Evolutionary conservation across 306 rosid species (phyloP).

Genomic region (Prunus padus): DNA sequence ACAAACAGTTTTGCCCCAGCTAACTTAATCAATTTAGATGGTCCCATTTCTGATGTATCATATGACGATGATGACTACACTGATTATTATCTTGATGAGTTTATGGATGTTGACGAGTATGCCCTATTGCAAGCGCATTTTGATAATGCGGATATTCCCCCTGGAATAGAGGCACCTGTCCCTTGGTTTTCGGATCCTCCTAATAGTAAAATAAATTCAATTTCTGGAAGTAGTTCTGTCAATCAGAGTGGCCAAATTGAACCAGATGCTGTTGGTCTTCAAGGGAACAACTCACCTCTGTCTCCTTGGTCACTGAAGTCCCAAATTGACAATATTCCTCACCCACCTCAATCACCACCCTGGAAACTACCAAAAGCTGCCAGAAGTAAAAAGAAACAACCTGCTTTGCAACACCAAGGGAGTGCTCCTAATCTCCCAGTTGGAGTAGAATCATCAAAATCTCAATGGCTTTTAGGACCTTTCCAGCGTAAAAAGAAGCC

Average conservation of each 20-base stretch:
- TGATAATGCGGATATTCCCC: conserved; percentile 64
- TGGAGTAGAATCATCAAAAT: conserved; percentile 41
- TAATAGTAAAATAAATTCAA: conserved; percentile 17
- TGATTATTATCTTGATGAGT: conserved; percentile 43
- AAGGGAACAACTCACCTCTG: conserved; percentile 18
- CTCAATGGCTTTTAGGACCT: conserved; percentile 44
- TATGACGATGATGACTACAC: conserved; percentile 40
- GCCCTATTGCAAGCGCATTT: conserved; percentile 58
- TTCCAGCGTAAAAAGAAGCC: conserved; percentile 46
- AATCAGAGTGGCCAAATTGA: conserved; percentile 23
- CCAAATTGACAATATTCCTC: conserved; percentile 20
- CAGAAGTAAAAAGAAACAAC: conserved; percentile 37
- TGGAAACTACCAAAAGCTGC: conserved; percentile 30
- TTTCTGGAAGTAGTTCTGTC: conserved; percentile 38
- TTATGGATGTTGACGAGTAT: conserved; percentile 54
- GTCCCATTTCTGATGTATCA: conserved; percentile 49
- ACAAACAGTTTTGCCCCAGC: conserved; percentile 36
- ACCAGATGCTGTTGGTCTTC: conserved; percentile 25
- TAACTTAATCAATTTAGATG: conserved; percentile 50
- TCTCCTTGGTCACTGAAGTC: conserved; percentile 35
- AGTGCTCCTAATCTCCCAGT: conserved; percentile 35
- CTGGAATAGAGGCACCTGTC: conserved; percentile 77
- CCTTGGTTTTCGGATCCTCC: conserved; percentile 57
- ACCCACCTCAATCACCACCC: conserved; percentile 29
- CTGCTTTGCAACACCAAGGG: conserved; percentile 31